Base-by-base conservation (phyloP, 345 rosid genomes). In the Kandelia obovata region DNA sequence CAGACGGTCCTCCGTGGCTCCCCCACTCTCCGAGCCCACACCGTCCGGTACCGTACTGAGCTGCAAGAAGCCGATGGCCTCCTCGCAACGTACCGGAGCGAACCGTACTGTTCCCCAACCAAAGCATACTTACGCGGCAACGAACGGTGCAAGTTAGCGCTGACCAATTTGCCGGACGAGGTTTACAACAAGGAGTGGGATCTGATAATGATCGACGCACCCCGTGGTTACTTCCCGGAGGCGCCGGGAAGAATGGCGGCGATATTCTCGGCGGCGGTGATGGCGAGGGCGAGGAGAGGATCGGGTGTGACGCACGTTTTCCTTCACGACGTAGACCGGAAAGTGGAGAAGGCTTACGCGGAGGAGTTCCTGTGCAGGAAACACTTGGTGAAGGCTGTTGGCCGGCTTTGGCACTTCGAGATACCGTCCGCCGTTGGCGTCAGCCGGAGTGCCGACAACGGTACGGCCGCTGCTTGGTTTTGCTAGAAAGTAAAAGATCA, bases 181-280 rank as follows among this genome's bases (percentile, higher is more conserved):
- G 77, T 92, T 4, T 92, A 90, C 75, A 88, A 90, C 6, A 85
- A 78, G 9, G 87, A 88, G 20, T 92, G 98, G 98, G 98, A 92
- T 74, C 74, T 92, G 70, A 90, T 92, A 69, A 83, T 92, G 91
- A 83, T 92, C 69, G 95, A 92, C 52, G 95, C 95, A 31, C 98
- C 96, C 5, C 77, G 83, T 7, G 98, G 98, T 2, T 88, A 88
- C 73, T 87, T 83, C 70, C 66, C 86, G 4, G 71, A 58, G 30
- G 92, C 96, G 0, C 98, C 98, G 5, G 84, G 89, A 30, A 83
- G 96, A 79, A 90, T 90, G 96, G 87, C 82, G 0, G 93, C 91
- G 17, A 90, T 90, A 68, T 90, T 90, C 62, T 88, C 96, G n/a
- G 86, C 96, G 17, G 88, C 89, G 59, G 83, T 88, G 9, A 86